phyloP scores from a whole-genome alignment of 352 stramenopile species.

The Phytophthora foliorum region DNA sequence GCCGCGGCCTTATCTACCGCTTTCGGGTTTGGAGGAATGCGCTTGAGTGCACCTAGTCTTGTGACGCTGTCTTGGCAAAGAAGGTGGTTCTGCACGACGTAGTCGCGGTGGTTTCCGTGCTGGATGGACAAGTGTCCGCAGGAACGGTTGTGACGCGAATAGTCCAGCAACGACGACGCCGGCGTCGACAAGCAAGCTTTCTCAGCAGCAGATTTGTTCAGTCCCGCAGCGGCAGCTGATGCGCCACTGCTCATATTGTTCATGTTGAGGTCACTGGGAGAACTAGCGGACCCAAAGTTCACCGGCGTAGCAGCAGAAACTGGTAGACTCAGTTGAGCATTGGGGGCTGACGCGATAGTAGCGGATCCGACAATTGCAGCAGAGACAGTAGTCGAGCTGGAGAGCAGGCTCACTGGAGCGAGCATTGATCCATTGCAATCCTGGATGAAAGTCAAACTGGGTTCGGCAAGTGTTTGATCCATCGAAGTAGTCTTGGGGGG shows the following conservation, averaged over 20 bases:
- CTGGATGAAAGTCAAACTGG: slow-evolving; percentile 24
- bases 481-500: slow-evolving; percentile 5
- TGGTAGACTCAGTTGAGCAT: slow-evolving; percentile 1
- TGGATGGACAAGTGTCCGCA: slow-evolving; percentile 84
- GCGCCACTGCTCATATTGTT: background rate
- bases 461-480: slow-evolving; percentile 17
- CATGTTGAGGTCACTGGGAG: slow-evolving; percentile 4
- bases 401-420: background rate
- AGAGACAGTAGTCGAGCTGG: slow-evolving; percentile 6
- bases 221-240: slow-evolving; percentile 27
- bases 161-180: slow-evolving; percentile 54
- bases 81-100: slow-evolving; percentile 86
- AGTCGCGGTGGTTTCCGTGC: slow-evolving; percentile 84
- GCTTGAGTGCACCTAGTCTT: slow-evolving; percentile 47
- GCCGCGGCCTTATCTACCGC: slow-evolving; percentile 15
- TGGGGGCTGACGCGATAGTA: background rate
- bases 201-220: slow-evolving; percentile 28
- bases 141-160: slow-evolving; percentile 67
- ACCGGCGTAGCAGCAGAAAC: background rate
- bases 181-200: slow-evolving; percentile 40
- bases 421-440: slow-evolving; percentile 9
- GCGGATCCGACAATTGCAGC: background rate
- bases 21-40: slow-evolving; percentile 13
- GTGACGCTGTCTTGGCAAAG: slow-evolving; percentile 82
- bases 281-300: slow-evolving; percentile 1